Evolutionary conservation across 2,329 filamentous ascomycete genomes (phyloP).

Genomic region (Pestalotiopsis sp.): DNA sequence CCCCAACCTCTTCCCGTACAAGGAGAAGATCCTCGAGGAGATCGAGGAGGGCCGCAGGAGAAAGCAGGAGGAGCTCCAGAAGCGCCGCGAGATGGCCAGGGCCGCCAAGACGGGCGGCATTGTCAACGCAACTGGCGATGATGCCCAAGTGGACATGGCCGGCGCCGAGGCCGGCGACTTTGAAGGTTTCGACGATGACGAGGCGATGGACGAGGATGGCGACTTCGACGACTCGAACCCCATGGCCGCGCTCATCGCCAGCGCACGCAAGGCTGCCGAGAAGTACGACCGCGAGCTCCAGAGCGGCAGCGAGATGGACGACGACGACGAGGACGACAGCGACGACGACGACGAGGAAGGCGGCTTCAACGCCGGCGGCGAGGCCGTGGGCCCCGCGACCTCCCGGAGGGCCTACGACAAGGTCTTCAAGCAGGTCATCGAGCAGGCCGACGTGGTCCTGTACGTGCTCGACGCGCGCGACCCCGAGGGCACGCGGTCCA

Average conservation of each 20-base stretch:
- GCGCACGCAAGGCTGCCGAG: conserved; percentile 74
- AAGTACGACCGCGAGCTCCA: conserved; percentile 69
- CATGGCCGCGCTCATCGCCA: conserved; percentile 88
- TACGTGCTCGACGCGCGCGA: conserved; percentile 93
- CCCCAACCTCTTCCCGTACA: conserved; percentile 96
- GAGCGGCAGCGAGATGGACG: conserved; percentile 61
- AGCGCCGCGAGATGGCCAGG: conserved; percentile 71
- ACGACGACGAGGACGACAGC: conserved; percentile 47
- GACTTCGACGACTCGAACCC: conserved; percentile 75
- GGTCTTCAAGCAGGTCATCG: conserved; percentile 90
- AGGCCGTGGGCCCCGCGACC: conserved; percentile 53
- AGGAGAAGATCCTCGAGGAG: conserved; percentile 90
- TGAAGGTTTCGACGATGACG: conserved; percentile 51
- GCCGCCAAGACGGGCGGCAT: conserved; percentile 58
- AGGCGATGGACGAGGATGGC: conserved; percentile 55
- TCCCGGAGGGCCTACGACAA: conserved; percentile 92
- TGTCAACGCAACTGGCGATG: conserved; percentile 41
- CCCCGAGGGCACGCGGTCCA: conserved; percentile 85
- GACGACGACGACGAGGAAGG: conserved; percentile 22
- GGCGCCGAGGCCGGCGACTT: conserved; percentile 47
- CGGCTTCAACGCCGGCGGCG: conserved; percentile 46
- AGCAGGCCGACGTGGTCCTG: conserved; percentile 84
- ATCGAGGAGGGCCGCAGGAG: conserved; percentile 84
- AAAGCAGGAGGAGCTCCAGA: conserved; percentile 77
- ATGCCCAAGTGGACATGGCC: conserved; percentile 45